Evolutionary conservation across 1,139 yeast genomes (phyloP).

Genomic region (Tardiomyces depauwii): DNA sequence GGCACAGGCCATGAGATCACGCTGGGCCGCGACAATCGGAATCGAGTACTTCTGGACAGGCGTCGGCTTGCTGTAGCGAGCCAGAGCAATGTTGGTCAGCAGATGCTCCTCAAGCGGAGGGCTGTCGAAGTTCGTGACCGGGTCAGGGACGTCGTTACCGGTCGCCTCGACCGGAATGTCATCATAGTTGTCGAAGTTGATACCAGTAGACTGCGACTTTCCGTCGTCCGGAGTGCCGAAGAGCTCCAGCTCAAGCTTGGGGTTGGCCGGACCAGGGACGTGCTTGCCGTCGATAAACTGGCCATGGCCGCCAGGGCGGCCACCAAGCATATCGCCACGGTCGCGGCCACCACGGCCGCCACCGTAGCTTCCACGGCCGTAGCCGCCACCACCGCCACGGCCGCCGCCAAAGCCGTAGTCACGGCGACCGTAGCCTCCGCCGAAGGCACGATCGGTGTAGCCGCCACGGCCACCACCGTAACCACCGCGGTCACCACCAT

Average conservation of each 20-base stretch:
- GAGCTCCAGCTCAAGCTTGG: slow-evolving; percentile 62
- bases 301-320: slow-evolving; percentile 36
- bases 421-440: slow-evolving; percentile 5
- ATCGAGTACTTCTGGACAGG: slow-evolving; percentile 98
- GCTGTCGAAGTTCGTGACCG: slow-evolving; percentile 73
- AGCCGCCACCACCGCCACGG: slow-evolving; percentile 7
- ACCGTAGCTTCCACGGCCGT: slow-evolving; percentile 16
- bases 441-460: slow-evolving; percentile 1
- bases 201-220: slow-evolving; percentile 84
- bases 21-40: slow-evolving; percentile 89
- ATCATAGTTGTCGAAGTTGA: slow-evolving; percentile 95
- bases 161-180: slow-evolving; percentile 98
- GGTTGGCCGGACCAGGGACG: slow-evolving; percentile 67
- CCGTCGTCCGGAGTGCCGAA: slow-evolving; percentile 85
- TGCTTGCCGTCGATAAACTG: slow-evolving; percentile 84
- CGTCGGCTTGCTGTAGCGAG: slow-evolving; percentile 91
- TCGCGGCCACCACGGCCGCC: slow-evolving; percentile 27
- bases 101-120: slow-evolving; percentile 88
- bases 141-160: slow-evolving; percentile 92
- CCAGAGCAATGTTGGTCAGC: slow-evolving; percentile 75
- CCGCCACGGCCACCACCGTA: slow-evolving; percentile 8
- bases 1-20: slow-evolving; percentile 99
- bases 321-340: slow-evolving; percentile 27
- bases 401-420: slow-evolving; percentile 4
- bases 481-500: slow-evolving; percentile 17